Evolutionary conservation across 257 asterid species (phyloP).

Genomic region (Coffea eugenioides): DNA sequence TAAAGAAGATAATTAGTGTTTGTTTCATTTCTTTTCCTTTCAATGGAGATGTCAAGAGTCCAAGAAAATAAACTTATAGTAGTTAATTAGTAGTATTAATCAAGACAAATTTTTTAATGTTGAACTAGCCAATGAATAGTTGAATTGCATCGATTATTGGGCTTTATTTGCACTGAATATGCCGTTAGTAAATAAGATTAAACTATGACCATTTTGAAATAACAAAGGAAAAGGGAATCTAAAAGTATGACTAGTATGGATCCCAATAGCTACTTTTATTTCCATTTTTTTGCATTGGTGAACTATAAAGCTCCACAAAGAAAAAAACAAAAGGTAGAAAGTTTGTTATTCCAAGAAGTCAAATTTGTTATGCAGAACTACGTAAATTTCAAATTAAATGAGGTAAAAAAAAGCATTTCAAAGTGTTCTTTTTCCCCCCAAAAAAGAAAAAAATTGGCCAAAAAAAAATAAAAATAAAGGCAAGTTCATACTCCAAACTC

Average conservation of each 20-base stretch:
- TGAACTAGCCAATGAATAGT: background rate
- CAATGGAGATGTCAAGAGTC: background rate
- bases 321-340: background rate
- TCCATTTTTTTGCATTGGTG: slow-evolving; percentile 8
- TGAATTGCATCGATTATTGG: background rate
- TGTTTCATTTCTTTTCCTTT: background rate
- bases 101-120: background rate
- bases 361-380: background rate
- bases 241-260: slow-evolving; percentile 5
- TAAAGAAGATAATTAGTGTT: background rate
- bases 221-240: background rate
- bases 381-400: background rate
- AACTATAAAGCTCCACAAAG: slow-evolving; percentile 6
- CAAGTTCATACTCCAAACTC: slow-evolving; percentile 27
- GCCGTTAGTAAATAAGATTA: background rate
- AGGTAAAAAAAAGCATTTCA: background rate
- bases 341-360: background rate
- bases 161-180: background rate
- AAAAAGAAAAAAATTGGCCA: background rate
- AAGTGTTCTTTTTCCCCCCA: background rate
- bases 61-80: background rate
- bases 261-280: slow-evolving; percentile 14
- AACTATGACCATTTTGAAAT: background rate
- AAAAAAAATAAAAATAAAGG: background rate
- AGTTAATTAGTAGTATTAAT: background rate